These are phyloP conservation scores for Candida mattraensis DNA, from an alignment of 805 yeast genomes.

Conservation along the genomic window DNA sequence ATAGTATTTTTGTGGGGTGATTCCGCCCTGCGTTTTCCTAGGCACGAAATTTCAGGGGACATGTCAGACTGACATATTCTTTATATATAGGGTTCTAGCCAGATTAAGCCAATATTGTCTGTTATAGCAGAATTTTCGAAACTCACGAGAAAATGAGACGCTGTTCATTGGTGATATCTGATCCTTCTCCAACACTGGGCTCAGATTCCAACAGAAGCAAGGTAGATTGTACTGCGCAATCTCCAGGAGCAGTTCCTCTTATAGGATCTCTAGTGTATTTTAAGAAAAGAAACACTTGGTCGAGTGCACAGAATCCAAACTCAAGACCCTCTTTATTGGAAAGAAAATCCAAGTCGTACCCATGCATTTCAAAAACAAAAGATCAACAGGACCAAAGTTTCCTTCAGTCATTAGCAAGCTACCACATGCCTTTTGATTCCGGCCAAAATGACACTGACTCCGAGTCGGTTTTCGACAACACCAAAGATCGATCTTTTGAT, in stretches of 20 bases:
- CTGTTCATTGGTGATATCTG: conserved; percentile 13
- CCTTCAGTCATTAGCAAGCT: too few species aligned
- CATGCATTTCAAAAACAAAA: too few species aligned
- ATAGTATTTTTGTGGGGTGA: conserved; percentile 14
- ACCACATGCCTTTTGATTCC: too few species aligned
- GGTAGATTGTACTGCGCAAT: conserved; percentile 1
- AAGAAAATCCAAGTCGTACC: conserved; percentile 6
- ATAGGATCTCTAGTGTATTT: conserved; percentile 31
- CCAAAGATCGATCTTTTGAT: conserved; percentile 5
- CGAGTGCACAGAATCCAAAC: conserved; percentile 3
- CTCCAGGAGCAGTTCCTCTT: conserved; percentile 28
- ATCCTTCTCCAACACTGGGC: conserved; percentile 1
- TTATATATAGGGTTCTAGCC: too few species aligned
- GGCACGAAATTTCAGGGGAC: conserved; percentile 1
- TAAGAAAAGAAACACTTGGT: conserved; percentile 14
- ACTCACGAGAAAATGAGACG: conserved; percentile 8
- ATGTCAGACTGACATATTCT: too few species aligned
- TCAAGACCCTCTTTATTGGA: conserved; percentile 4
- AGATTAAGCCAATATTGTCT: too few species aligned
- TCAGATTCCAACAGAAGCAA: background rate
- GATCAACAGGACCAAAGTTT: too few species aligned
- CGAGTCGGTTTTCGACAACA: background rate
- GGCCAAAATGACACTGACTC: too few species aligned
- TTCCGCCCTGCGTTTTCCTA: conserved; percentile 1
- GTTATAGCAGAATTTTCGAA: too few species aligned